Conservation (phyloP, 2,329 filamentous ascomycete genomes). For the Karstenula rhodostoma region DNA sequence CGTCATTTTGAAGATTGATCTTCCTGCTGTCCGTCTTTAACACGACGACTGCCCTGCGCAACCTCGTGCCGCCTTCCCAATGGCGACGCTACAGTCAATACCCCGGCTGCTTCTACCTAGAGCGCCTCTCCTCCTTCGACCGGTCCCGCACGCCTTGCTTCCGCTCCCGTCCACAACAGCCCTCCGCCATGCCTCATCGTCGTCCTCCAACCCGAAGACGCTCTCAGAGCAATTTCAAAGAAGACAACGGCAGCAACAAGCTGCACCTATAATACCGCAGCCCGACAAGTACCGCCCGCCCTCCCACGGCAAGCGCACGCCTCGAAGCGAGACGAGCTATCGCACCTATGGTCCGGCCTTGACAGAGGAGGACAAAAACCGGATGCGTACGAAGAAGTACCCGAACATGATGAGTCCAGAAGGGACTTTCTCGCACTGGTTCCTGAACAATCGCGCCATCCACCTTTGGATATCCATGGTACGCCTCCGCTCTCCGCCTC, state of each 20-base stretch:
- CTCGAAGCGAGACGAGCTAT: constrained; percentile 62
- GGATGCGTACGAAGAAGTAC: constrained; percentile 76
- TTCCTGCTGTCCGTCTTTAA: constrained; percentile 19
- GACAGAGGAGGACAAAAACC: constrained; percentile 69
- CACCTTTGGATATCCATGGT: constrained; percentile 88
- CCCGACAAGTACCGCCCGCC: constrained; percentile 91
- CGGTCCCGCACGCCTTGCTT: constrained; percentile 28
- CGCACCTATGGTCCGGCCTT: constrained; percentile 79
- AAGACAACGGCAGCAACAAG: constrained; percentile 41
- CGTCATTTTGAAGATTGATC: constrained; percentile 24
- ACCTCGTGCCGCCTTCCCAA: constrained; percentile 29
- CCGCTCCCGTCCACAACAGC: constrained; percentile 23
- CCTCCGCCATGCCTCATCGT: constrained; percentile 46
- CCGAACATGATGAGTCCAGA: constrained; percentile 88
- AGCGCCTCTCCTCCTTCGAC: constrained; percentile 33
- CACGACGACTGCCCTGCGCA: constrained; percentile 27
- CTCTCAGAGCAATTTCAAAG: constrained; percentile 42
- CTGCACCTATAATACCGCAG: constrained; percentile 73
- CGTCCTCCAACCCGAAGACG: constrained; percentile 28
- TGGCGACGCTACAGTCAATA: constrained; percentile 45
- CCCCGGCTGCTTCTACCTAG: constrained; percentile 46
- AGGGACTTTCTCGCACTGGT: constrained; percentile 84
- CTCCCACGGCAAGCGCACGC: constrained; percentile 79
- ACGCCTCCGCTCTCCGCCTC: constrained; percentile 40
- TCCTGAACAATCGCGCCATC: constrained; percentile 77